phyloP scores from a whole-genome alignment of 2,329 filamentous ascomycete genomes.

The Microascus cirrosus region DNA sequence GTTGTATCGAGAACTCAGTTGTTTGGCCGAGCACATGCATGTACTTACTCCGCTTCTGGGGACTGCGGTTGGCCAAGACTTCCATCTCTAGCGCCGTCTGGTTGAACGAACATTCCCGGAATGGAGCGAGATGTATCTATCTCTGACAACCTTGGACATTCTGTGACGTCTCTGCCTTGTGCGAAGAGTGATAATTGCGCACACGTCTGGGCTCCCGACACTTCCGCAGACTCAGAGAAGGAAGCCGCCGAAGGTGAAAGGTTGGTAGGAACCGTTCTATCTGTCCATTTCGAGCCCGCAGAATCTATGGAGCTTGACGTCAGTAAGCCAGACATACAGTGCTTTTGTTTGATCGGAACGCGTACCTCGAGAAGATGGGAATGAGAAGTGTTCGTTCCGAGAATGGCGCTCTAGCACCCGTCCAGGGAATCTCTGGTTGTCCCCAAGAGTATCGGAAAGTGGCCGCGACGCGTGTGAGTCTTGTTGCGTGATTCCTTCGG shows the following conservation, averaged over 20 bases:
- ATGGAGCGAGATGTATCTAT: conserved; percentile 20
- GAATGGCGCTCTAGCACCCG: background rate
- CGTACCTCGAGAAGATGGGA: conserved; percentile 2
- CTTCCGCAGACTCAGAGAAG: conserved; percentile 16
- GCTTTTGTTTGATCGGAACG: background rate
- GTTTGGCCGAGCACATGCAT: no score
- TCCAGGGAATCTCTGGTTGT: background rate
- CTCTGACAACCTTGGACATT: conserved; percentile 18
- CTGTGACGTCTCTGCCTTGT: conserved; percentile 24
- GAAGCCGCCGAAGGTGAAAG: conserved; percentile 21
- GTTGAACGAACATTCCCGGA: conserved; percentile 25
- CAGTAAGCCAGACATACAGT: background rate
- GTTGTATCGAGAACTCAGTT: background rate
- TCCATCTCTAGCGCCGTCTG: conserved; percentile 13
- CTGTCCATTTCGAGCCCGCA: conserved; percentile 31
- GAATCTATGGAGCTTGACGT: conserved; percentile 22
- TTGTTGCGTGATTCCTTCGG: background rate
- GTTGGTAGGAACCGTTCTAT: conserved; percentile 18
- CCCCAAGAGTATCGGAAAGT: background rate
- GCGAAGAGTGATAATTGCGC: conserved; percentile 30
- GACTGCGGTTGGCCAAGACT: conserved; percentile 17
- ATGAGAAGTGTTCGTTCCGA: background rate
- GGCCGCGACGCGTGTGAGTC: background rate
- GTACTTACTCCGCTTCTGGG: conserved; percentile 16
- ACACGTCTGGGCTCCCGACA: conserved; percentile 24